Evolutionary conservation across 1,284 basidiomycete species (phyloP).

Genomic region (Pseudozyma thailandica): DNA sequence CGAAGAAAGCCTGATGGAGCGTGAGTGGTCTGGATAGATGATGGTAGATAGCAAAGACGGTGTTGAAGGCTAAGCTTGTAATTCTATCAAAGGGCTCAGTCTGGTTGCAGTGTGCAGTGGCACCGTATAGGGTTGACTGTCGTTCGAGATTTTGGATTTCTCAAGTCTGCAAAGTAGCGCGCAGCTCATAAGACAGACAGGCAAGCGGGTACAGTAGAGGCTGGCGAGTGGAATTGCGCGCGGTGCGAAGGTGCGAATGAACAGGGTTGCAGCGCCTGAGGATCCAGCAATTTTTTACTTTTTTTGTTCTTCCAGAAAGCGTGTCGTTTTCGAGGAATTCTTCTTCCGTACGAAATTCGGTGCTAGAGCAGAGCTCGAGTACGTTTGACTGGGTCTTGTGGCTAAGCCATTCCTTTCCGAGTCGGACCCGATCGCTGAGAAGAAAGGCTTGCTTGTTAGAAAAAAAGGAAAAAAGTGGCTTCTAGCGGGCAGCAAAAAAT

Average conservation of each 20-base stretch:
- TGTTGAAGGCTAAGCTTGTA: slow-evolving; percentile 8
- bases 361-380: too few relatives aligned
- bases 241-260: neutral
- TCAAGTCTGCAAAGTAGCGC: neutral
- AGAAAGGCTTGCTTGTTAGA: slow-evolving; percentile 3
- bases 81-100: slow-evolving; percentile 10
- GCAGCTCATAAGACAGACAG: neutral
- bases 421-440: slow-evolving; percentile 15
- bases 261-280: neutral
- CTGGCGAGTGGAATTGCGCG: neutral
- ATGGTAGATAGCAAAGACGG: slow-evolving; percentile 11
- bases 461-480: slow-evolving; percentile 30
- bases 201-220: too few relatives aligned
- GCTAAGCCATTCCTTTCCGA: slow-evolving; percentile 11
- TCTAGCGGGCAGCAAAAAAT: slow-evolving; percentile 14
- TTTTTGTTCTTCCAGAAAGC: slow-evolving; percentile 4
- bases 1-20: neutral
- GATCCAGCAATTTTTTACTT: slow-evolving; percentile 21
- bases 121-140: too few relatives aligned
- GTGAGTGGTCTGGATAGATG: slow-evolving; percentile 10
- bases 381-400: neutral
- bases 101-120: neutral
- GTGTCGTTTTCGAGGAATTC: slow-evolving; percentile 5
- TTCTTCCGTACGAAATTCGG: slow-evolving; percentile 26
- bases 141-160: slow-evolving; percentile 7